Evolutionary conservation across 2,329 filamentous ascomycete genomes (phyloP).

Genomic region (Seiridium cupressi): DNA sequence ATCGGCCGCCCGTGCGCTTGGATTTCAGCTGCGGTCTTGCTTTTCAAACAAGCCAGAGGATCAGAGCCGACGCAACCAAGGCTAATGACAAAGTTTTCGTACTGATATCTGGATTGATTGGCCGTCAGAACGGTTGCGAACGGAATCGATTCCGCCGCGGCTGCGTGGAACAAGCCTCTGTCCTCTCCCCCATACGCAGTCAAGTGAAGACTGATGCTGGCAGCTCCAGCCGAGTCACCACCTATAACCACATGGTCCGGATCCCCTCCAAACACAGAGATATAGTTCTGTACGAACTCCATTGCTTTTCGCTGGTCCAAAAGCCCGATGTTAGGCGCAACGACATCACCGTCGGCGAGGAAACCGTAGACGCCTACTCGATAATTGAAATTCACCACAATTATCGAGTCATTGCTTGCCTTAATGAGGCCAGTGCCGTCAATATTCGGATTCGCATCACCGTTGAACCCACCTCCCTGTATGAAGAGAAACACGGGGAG

Average conservation of each 20-base stretch:
- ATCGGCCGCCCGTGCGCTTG: background rate
- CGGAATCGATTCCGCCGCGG: background rate
- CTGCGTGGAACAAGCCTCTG: background rate
- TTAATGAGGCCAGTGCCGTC: constrained; percentile 33
- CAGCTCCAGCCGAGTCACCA: constrained; percentile 20
- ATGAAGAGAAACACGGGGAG: constrained; percentile 23
- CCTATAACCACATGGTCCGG: constrained; percentile 15
- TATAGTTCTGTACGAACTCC: constrained; percentile 17
- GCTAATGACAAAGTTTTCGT: too few relatives aligned
- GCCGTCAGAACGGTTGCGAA: too few relatives aligned
- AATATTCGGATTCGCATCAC: constrained; percentile 20
- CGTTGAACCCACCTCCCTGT: constrained; percentile 22
- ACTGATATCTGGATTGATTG: too few relatives aligned
- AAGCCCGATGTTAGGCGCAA: constrained; percentile 18
- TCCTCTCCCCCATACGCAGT: background rate
- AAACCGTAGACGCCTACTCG: constrained; percentile 25
- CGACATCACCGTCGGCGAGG: constrained; percentile 20
- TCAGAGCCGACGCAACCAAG: too few relatives aligned
- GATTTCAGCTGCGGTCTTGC: background rate
- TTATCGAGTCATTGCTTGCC: constrained; percentile 17
- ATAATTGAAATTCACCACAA: constrained; percentile 27
- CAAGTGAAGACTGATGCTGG: background rate
- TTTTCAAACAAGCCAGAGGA: background rate
- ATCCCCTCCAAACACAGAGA: constrained; percentile 18
- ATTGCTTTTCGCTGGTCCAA: constrained; percentile 19